These are phyloP conservation scores for Nakataea oryzae DNA, from an alignment of 2,329 filamentous ascomycete genomes.

Conservation along the genomic window DNA sequence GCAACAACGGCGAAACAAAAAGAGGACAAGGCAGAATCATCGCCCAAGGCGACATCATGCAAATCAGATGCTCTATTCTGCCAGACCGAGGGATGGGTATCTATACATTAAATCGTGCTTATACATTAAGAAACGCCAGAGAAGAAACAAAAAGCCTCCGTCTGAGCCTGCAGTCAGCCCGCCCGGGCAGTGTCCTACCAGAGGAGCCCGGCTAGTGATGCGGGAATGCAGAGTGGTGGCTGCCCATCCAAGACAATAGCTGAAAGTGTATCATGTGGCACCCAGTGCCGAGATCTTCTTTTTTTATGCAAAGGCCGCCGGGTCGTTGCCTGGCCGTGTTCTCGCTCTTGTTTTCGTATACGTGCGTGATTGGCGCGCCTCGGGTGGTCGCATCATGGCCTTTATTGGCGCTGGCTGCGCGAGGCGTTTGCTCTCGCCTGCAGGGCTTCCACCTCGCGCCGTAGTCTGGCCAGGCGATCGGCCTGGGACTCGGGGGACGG, in stretches of 20 bases:
- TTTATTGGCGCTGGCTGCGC: neutral
- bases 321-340: neutral
- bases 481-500: neutral
- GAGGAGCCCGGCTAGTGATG: too few relatives aligned
- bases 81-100: neutral
- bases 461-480: neutral
- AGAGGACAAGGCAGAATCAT: neutral
- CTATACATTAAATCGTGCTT: too few relatives aligned
- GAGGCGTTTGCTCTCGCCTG: neutral
- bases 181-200: too few relatives aligned
- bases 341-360: too few relatives aligned
- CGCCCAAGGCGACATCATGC: neutral
- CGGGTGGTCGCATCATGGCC: too few relatives aligned
- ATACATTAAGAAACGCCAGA: neutral
- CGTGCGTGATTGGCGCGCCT: neutral
- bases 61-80: neutral
- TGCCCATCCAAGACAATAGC: too few relatives aligned
- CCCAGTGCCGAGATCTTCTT: too few relatives aligned
- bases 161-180: too few relatives aligned
- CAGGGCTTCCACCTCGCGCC: neutral
- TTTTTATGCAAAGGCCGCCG: neutral
- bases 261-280: neutral
- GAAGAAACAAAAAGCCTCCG: too few relatives aligned
- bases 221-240: too few relatives aligned
- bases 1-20: neutral